These are phyloP conservation scores for Betula pendula DNA, from an alignment of 306 rosid genomes.

Conservation along the genomic window DNA sequence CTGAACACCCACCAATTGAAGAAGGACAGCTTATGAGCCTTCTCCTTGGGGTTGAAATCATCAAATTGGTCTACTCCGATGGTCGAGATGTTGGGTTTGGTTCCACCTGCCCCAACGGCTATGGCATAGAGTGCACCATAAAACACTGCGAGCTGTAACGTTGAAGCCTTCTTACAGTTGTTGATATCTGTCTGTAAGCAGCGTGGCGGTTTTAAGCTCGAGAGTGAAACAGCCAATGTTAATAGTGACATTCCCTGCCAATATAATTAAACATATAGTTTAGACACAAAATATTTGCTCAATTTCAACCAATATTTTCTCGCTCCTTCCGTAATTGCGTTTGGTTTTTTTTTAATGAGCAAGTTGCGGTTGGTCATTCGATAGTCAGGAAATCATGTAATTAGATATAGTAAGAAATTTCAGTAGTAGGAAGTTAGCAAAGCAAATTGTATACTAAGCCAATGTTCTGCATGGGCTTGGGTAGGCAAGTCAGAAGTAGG, in stretches of 20 bases:
- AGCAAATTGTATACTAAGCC: no score
- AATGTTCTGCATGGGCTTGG: no score
- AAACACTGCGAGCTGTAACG: slow-evolving; percentile 56
- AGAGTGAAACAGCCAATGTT: slow-evolving; percentile 65
- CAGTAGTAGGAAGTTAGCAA: no score
- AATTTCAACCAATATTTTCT: not conserved
- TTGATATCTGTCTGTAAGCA: slow-evolving; percentile 40
- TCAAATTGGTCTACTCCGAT: slow-evolving; percentile 95
- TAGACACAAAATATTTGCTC: not conserved
- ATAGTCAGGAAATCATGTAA: no score
- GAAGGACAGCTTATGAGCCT: slow-evolving; percentile 71
- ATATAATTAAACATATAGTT: not conserved
- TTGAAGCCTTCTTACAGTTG: slow-evolving; percentile 67
- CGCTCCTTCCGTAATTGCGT: no score
- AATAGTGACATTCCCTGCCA: slow-evolving; percentile 79
- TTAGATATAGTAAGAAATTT: no score
- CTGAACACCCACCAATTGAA: slow-evolving; percentile 99
- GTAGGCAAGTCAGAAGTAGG: no score
- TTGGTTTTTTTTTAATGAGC: no score
- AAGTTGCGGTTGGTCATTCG: no score
- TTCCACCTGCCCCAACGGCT: slow-evolving; percentile 88
- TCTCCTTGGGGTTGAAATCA: slow-evolving; percentile 74
- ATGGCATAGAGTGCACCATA: slow-evolving; percentile 75
- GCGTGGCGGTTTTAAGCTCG: slow-evolving; percentile 59
- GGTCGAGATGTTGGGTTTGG: slow-evolving; percentile 92